Conservation (phyloP, 805 yeast species). For the Candida sonorensis region DNA sequence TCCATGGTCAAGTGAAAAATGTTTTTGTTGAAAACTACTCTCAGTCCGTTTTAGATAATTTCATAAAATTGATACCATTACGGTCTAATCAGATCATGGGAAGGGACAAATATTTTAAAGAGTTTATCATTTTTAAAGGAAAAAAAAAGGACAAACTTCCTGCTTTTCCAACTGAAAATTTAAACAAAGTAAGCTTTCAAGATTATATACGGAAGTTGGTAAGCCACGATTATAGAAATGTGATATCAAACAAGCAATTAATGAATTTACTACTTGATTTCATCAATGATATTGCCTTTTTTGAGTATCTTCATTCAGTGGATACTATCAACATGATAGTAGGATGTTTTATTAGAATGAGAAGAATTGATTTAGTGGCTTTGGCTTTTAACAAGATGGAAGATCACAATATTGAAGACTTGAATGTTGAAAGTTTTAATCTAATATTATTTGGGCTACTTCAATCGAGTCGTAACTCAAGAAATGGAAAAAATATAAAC, state of each 20-base stretch:
- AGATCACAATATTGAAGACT: constrained; percentile 2
- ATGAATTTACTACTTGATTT: not conserved
- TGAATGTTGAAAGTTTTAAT: constrained; percentile 5
- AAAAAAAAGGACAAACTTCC: not conserved
- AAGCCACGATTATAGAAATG: not conserved
- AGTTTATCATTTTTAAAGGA: not conserved
- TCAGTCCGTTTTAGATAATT: too few relatives aligned
- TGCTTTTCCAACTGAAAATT: not conserved
- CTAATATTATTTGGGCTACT: constrained; percentile 1
- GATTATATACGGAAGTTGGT: constrained; percentile 2
- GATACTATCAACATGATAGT: constrained; percentile 8
- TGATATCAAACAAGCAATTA: not conserved
- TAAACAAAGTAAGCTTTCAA: not conserved
- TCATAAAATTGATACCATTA: too few relatives aligned
- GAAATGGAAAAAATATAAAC: too few relatives aligned
- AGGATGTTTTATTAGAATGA: constrained; percentile 4
- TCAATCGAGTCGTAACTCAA: not conserved
- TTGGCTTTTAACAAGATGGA: not conserved
- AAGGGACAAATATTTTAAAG: too few relatives aligned
- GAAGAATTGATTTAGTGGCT: constrained; percentile 2
- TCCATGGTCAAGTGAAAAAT: too few relatives aligned
- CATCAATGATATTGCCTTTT: not conserved
- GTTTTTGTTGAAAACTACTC: too few relatives aligned
- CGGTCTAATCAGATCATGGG: too few relatives aligned
- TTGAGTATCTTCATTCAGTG: constrained; percentile 2